Evolutionary conservation across 129 eudicot genomes (phyloP).

Genomic region (Lactuca sativa): DNA sequence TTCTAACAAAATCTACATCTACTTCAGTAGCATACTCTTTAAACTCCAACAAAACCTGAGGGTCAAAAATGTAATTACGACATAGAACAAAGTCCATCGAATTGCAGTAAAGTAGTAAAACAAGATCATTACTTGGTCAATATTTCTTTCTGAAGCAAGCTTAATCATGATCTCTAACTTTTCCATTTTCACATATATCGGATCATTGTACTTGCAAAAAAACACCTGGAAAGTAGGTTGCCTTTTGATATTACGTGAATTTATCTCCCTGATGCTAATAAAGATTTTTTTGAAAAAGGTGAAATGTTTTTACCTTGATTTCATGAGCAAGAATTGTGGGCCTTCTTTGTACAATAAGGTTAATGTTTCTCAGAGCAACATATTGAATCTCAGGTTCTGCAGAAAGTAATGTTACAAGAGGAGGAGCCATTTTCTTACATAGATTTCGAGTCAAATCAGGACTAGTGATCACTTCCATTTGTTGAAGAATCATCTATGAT

Average conservation of each 20-base stretch:
- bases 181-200: no score
- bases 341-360: slow-evolving; percentile 90
- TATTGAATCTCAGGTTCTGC: slow-evolving; percentile 99
- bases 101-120: background rate
- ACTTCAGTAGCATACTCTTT: slow-evolving; percentile 99
- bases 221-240: slow-evolving; percentile 57
- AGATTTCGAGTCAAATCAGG: slow-evolving; percentile 96
- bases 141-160: slow-evolving; percentile 55
- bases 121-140: slow-evolving; percentile 66
- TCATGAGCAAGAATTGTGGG: slow-evolving; percentile 99
- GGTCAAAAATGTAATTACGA: background rate
- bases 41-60: slow-evolving; percentile 88
- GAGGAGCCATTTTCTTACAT: slow-evolving; percentile 99
- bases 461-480: slow-evolving; percentile 96
- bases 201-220: slow-evolving; percentile 30
- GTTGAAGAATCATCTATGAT: slow-evolving; percentile 90
- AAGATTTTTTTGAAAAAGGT: no score
- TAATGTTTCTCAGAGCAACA: slow-evolving; percentile 92
- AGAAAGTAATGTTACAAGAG: slow-evolving; percentile 95
- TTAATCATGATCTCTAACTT: no score
- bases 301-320: slow-evolving; percentile 63
- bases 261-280: slow-evolving; percentile 5
- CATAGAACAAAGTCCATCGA: no score
- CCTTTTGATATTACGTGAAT: slow-evolving; percentile 8
- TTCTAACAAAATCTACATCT: slow-evolving; percentile 95